Evolutionary conservation across 371 early-diverging fungal species (phyloP).

Genomic region (Mucor saturninus): DNA sequence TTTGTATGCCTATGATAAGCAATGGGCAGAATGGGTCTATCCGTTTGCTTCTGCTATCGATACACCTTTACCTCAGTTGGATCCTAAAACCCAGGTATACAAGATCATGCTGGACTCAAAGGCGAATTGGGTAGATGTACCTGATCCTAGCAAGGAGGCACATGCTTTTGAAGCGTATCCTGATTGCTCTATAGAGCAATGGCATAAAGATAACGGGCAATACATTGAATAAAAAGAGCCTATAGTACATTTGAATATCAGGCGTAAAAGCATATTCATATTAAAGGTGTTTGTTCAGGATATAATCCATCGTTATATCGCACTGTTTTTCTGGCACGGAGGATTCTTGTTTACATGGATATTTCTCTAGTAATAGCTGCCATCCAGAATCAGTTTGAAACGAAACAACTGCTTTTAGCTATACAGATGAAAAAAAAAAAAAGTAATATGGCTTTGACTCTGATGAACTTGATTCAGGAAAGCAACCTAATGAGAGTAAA

Average conservation of each 20-base stretch:
- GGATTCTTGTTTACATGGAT: no score
- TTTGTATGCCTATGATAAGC: slow-evolving; percentile 43
- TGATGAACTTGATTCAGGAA: no score
- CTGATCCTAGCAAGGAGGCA: slow-evolving; percentile 7
- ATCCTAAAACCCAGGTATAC: slow-evolving; percentile 23
- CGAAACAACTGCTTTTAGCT: no score
- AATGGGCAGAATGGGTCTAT: slow-evolving; percentile 39
- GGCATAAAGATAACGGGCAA: slow-evolving; percentile 40
- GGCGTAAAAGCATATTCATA: background rate
- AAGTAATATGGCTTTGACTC: no score
- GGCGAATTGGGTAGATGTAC: slow-evolving; percentile 43
- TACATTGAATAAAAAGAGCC: slow-evolving; percentile 6
- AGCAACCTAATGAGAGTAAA: no score
- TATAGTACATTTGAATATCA: background rate
- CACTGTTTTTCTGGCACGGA: no score
- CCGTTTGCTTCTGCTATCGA: slow-evolving; percentile 55
- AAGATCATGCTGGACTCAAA: slow-evolving; percentile 45
- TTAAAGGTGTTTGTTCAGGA: background rate
- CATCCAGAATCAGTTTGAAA: no score
- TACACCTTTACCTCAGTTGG: slow-evolving; percentile 33
- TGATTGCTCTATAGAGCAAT: slow-evolving; percentile 45
- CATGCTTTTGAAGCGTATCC: slow-evolving; percentile 46
- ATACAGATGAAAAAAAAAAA: background rate
- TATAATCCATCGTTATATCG: background rate
- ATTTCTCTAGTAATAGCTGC: no score